A percentile compares a stretch with the other conserved stretches of the same genome.
phyloP scores from a whole-genome alignment of 176 grass and related monocot genomes.

The Saccharum spontaneum region DNA sequence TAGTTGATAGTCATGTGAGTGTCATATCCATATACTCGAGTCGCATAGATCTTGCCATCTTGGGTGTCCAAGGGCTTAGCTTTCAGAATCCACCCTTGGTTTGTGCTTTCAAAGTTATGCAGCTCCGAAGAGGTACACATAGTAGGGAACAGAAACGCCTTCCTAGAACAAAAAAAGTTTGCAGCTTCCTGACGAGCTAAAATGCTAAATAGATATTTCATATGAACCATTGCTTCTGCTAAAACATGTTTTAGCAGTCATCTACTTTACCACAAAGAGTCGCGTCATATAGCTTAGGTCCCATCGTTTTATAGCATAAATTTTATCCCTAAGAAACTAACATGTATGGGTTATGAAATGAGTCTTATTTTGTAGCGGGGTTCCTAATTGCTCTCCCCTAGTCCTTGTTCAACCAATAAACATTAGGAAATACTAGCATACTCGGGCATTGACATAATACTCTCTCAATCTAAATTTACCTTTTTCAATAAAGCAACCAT shows the following conservation, averaged over 20 bases:
- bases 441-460: background rate
- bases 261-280: background rate
- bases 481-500: background rate
- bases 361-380: background rate
- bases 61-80: background rate
- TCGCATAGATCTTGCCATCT: background rate
- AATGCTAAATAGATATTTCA: background rate
- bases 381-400: background rate
- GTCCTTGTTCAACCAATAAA: background rate
- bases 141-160: background rate
- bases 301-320: background rate
- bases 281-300: background rate
- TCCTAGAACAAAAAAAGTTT: background rate
- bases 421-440: background rate
- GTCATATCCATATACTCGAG: background rate
- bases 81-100: background rate
- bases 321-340: background rate
- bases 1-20: background rate
- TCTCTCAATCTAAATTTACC: background rate
- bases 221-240: conserved; percentile 4
- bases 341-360: background rate
- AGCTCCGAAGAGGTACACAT: background rate
- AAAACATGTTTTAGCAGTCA: background rate
- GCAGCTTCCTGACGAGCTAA: background rate
- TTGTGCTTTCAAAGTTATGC: conserved; percentile 3